These are phyloP conservation scores for Prasinococcaceae sp. DNA, from an alignment of 139 green algal genomes.

Conservation along the genomic window DNA sequence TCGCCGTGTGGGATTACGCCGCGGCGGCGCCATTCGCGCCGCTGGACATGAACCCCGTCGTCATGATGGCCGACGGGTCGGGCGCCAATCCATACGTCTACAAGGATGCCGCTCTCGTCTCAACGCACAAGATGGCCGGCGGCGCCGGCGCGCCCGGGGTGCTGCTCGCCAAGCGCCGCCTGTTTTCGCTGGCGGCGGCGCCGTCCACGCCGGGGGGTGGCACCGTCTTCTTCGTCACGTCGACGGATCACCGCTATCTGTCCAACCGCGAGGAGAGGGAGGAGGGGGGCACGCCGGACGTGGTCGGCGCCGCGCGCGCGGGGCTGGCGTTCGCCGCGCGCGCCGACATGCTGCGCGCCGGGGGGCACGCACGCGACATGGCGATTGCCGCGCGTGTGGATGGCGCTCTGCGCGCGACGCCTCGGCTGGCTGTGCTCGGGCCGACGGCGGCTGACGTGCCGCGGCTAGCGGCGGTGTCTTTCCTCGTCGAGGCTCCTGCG, in stretches of 20 bases:
- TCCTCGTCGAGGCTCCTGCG: slow-evolving; percentile 19
- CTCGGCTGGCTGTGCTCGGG: slow-evolving; percentile 1
- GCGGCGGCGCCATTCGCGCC: slow-evolving; percentile 13
- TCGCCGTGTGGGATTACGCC: slow-evolving; percentile 30
- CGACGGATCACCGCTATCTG: slow-evolving; percentile 16
- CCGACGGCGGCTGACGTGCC: not conserved
- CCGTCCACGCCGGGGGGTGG: slow-evolving; percentile 5
- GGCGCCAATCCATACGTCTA: slow-evolving; percentile 10
- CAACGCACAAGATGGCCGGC: slow-evolving; percentile 21
- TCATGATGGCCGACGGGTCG: not conserved
- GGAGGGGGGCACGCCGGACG: slow-evolving; percentile 19
- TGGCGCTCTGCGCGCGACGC: not conserved
- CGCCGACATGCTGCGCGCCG: too few relatives aligned
- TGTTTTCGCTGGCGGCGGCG: slow-evolving; percentile 2
- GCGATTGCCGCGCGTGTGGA: not conserved
- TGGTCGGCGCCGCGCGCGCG: slow-evolving; percentile 8
- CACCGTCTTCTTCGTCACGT: slow-evolving; percentile 22
- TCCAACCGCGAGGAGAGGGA: slow-evolving; percentile 17
- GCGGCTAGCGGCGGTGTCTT: slow-evolving; percentile 21
- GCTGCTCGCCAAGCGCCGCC: slow-evolving; percentile 13
- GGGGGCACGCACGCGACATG: too few relatives aligned
- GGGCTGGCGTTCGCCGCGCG: too few relatives aligned
- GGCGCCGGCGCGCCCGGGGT: slow-evolving; percentile 15
- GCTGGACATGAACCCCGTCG: slow-evolving; percentile 18
- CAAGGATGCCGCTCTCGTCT: slow-evolving; percentile 26